Evolutionary conservation across 2,329 filamentous ascomycete species (phyloP).

Genomic region (Coccinonectria pachysandricola): DNA sequence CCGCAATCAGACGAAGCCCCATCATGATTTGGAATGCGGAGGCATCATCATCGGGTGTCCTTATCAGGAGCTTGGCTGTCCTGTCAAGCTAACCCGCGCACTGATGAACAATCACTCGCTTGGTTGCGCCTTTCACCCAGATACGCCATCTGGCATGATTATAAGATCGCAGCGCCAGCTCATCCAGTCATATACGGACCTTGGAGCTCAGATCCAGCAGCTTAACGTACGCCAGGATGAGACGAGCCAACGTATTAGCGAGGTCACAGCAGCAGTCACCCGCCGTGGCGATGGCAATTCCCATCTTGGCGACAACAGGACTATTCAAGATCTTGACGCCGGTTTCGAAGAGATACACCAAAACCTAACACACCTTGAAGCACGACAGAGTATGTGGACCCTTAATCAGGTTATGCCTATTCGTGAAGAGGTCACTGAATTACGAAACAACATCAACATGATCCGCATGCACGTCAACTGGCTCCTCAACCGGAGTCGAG

Average conservation of each 20-base stretch:
- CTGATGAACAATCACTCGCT: constrained; percentile 35
- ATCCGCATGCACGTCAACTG: constrained; percentile 50
- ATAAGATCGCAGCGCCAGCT: constrained; percentile 37
- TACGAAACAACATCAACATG: constrained; percentile 46
- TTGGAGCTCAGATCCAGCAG: constrained; percentile 26
- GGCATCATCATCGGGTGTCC: constrained; percentile 40
- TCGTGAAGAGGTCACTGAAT: constrained; percentile 51
- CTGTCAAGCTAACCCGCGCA: constrained; percentile 23
- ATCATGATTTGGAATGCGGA: constrained; percentile 38
- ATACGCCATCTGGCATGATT: constrained; percentile 40
- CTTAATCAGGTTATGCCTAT: constrained; percentile 52
- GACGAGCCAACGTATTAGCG: constrained; percentile 22
- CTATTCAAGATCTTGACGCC: constrained; percentile 33
- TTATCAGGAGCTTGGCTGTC: constrained; percentile 28
- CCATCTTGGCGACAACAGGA: constrained; percentile 38
- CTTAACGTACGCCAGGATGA: constrained; percentile 25
- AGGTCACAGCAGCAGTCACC: constrained; percentile 33
- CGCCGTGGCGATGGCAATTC: constrained; percentile 25
- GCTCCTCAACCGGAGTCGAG: constrained; percentile 43
- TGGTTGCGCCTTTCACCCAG: constrained; percentile 40
- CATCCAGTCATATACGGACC: constrained; percentile 31
- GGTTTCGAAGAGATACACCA: constrained; percentile 47
- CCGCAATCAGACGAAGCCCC: constrained; percentile 35
- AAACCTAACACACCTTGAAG: constrained; percentile 47
- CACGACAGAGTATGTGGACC: constrained; percentile 49